These are phyloP conservation scores for Rhodofomes roseus DNA, from an alignment of 1,284 basidiomycete species.

Conservation along the genomic window DNA sequence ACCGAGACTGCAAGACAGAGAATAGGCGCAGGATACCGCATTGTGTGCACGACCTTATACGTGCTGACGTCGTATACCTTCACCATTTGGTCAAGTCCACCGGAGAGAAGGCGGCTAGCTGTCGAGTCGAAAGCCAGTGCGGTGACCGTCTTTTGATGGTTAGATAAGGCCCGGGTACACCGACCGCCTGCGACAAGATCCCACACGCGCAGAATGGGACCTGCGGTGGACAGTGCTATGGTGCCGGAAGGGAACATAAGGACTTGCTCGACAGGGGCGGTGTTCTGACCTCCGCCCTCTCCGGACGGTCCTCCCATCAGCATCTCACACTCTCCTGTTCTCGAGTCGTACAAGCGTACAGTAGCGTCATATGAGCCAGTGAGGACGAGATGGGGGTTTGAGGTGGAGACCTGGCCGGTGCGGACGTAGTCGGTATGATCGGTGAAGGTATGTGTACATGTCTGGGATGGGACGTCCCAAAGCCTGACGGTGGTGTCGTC, in stretches of 20 bases:
- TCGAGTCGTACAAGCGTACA: conserved; percentile 84
- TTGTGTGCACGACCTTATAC: conserved; percentile 96
- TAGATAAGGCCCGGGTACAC: conserved; percentile 86
- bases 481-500: conserved; percentile 94
- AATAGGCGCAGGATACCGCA: conserved; percentile 95
- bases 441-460: conserved; percentile 73
- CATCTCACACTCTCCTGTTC: conserved; percentile 80
- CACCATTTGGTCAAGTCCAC: conserved; percentile 93
- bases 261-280: conserved; percentile 88
- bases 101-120: conserved; percentile 81
- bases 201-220: conserved; percentile 94
- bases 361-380: conserved; percentile 96
- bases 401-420: conserved; percentile 80
- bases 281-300: conserved; percentile 36
- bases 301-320: conserved; percentile 60
- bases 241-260: conserved; percentile 92
- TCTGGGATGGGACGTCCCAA: conserved; percentile 94
- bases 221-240: conserved; percentile 82
- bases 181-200: conserved; percentile 91
- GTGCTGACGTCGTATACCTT: conserved; percentile 97
- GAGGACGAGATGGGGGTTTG: conserved; percentile 82
- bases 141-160: conserved; percentile 98
- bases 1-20: conserved; percentile 90
- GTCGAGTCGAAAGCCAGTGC: conserved; percentile 78
- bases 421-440: conserved; percentile 96